Evolutionary conservation across 108 stramenopile genomes (phyloP), one percentile per base, ranked within the genome.

Genomic region (Ochromonas danica): DNA sequence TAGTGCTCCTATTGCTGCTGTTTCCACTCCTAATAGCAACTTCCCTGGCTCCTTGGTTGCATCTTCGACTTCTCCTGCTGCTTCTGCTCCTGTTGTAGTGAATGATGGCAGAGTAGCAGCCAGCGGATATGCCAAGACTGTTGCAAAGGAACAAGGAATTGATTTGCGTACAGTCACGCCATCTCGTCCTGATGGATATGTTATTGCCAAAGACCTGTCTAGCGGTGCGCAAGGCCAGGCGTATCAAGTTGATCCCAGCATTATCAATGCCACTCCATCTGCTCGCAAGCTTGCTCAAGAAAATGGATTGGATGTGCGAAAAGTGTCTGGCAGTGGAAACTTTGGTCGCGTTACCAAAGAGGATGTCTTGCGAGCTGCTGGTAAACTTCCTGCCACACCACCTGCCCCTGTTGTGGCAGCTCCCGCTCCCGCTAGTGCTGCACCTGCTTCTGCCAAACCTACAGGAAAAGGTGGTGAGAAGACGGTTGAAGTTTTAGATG

Each of bases 271-370:
- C 0, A 82, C 75, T 1, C 86, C 81, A n/a, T 43, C 43, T 38
- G 87, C 85, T 25, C 43, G 40, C 1, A 71, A 42, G 25, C 77
- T 86, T 1, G 87, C 85, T 0, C 77, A 93, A 86, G 93, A 94
- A 83, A 89, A 91, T 71, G 92, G 92, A 77, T 40, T 96, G 6
- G 94, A 96, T 84, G 77, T 96, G 57, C 65, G 89, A 38, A 89
- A 86, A 39, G 85, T 89, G 0, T 33, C 81, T 57, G 97, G 95
- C 80, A 95, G 94, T 30, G 97, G 97, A 31, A 83, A 94, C 80
- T 95, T 96, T 61, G 95, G 95, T 28, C 92, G 97, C 70, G 95
- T 98, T 31, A 96, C 94, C 17, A 88, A 83, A 57, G 92, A 92
- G 43, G 95, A 96, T 79, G 95, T 98, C 14, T 87, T 90, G 83